These are phyloP conservation scores for Lecanosticta acicola DNA, from an alignment of 2,329 filamentous ascomycete species.

Conservation along the genomic window DNA sequence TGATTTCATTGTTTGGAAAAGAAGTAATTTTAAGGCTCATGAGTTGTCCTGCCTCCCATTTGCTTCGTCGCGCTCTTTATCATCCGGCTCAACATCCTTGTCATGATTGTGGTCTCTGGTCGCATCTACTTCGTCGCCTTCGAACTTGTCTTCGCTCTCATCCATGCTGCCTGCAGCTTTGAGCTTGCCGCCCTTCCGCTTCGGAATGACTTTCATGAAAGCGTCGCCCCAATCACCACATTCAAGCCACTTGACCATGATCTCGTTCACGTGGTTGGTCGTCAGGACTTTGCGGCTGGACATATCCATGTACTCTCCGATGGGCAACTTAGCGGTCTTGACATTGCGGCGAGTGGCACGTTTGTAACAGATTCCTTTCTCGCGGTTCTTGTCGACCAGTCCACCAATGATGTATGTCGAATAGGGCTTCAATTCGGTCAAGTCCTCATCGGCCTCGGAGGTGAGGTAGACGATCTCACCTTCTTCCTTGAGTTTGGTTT, in stretches of 20 bases:
- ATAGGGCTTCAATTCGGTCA: conserved; percentile 77
- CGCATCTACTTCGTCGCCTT: background rate
- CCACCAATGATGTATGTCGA: conserved; percentile 91
- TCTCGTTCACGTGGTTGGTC: conserved; percentile 94
- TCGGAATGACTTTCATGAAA: conserved; percentile 82
- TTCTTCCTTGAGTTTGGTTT: conserved; percentile 23
- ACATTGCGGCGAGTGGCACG: conserved; percentile 69
- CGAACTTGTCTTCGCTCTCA: background rate
- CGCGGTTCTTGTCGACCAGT: conserved; percentile 89
- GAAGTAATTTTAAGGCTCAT: too few species aligned
- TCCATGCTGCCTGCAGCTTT: conserved; percentile 31
- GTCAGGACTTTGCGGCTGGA: conserved; percentile 76
- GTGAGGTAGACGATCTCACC: conserved; percentile 78
- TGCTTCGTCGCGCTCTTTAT: too few species aligned
- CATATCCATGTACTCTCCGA: conserved; percentile 94
- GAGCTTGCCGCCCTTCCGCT: conserved; percentile 75
- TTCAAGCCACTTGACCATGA: conserved; percentile 91
- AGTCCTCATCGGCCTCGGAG: conserved; percentile 80
- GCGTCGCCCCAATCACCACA: conserved; percentile 85
- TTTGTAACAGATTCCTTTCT: conserved; percentile 91
- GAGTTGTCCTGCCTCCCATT: too few species aligned
- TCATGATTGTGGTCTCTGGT: too few species aligned
- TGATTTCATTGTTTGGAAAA: too few species aligned
- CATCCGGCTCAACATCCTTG: too few species aligned
- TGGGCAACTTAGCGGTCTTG: conserved; percentile 84